These are phyloP conservation scores for Golubevia pallescens DNA, from an alignment of 1,284 basidiomycete species.

Conservation along the genomic window DNA sequence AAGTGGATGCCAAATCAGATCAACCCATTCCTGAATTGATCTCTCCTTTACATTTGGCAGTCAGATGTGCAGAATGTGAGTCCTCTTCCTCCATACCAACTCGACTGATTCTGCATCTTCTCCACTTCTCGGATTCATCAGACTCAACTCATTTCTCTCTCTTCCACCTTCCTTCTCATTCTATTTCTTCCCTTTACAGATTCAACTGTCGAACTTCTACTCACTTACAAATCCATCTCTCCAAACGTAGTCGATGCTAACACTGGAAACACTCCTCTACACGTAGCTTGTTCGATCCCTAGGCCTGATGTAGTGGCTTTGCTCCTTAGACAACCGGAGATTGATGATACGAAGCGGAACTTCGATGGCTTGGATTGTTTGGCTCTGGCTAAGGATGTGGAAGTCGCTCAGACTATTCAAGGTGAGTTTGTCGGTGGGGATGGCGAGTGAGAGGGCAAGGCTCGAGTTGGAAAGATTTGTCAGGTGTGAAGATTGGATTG, in stretches of 20 bases:
- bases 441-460: too few relatives aligned
- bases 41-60: constrained; percentile 80
- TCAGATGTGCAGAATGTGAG: constrained; percentile 74
- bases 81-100: constrained; percentile 2
- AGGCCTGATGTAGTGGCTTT: constrained; percentile 74
- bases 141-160: constrained; percentile 10
- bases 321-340: constrained; percentile 74
- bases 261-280: constrained; percentile 78
- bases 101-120: constrained; percentile 1
- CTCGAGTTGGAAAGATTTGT: too few relatives aligned
- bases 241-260: constrained; percentile 72
- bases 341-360: constrained; percentile 82
- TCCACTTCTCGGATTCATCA: not conserved
- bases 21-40: constrained; percentile 35
- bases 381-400: constrained; percentile 73
- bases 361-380: constrained; percentile 74
- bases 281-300: constrained; percentile 82
- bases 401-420: constrained; percentile 76
- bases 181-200: constrained; percentile 62
- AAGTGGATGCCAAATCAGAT: constrained; percentile 7
- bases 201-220: constrained; percentile 74
- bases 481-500: too few relatives aligned
- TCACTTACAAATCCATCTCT: constrained; percentile 77
- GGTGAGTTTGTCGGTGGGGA: constrained; percentile 69
- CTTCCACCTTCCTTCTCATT: not conserved